A percentile compares a stretch with the other conserved stretches of the same genome.
Conservation (phyloP, 106 monocot genomes). For the Cymbidium sinense region DNA sequence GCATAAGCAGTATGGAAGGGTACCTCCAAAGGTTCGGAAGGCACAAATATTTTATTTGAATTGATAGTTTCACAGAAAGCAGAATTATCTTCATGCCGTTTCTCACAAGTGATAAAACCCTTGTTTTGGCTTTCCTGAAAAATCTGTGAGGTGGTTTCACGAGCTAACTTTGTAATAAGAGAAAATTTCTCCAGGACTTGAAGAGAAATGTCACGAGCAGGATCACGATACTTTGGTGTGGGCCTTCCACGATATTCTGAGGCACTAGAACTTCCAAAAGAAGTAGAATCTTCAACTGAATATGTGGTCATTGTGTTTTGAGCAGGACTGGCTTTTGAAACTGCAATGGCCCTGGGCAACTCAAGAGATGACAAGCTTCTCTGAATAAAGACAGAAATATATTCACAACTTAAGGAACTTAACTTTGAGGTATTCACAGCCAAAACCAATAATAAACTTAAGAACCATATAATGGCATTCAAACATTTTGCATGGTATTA, state of each 20-base stretch:
- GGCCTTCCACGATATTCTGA: slow-evolving; percentile 38
- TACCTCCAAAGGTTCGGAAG: slow-evolving; percentile 65
- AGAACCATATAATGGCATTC: background rate
- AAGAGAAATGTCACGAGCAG: slow-evolving; percentile 71
- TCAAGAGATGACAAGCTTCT: slow-evolving; percentile 78
- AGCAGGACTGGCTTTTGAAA: slow-evolving; percentile 35
- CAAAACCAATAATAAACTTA: background rate
- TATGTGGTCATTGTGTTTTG: slow-evolving; percentile 21
- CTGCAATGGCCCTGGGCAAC: slow-evolving; percentile 47
- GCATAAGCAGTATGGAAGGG: background rate
- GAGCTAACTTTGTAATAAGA: slow-evolving; percentile 82
- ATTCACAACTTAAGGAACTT: background rate
- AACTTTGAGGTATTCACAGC: background rate
- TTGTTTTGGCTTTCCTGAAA: slow-evolving; percentile 61
- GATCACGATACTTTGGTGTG: slow-evolving; percentile 49
- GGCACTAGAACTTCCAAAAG: slow-evolving; percentile 2
- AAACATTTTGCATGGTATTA: background rate
- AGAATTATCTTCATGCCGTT: slow-evolving; percentile 15
- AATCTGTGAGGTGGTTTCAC: slow-evolving; percentile 72
- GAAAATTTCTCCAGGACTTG: slow-evolving; percentile 96
- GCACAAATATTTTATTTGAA: slow-evolving; percentile 14
- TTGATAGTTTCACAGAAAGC: slow-evolving; percentile 9
- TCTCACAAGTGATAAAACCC: slow-evolving; percentile 30
- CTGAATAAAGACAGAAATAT: slow-evolving; percentile 25
- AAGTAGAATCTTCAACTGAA: slow-evolving; percentile 28